These are phyloP conservation scores for Vicia faba DNA, from an alignment of 306 rosid genomes.

Conservation along the genomic window DNA sequence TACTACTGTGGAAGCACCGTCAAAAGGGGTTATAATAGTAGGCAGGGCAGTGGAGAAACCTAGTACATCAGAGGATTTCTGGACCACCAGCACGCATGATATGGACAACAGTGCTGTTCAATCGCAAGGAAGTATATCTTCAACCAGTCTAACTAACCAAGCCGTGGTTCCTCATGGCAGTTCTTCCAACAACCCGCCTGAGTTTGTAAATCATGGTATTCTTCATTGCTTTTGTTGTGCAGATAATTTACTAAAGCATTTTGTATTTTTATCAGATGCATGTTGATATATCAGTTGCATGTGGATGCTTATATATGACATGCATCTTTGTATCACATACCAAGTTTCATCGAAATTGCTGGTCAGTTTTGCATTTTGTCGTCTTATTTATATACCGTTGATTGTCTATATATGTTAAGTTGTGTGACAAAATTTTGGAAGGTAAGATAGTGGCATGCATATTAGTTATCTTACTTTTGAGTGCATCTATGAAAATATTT, in stretches of 20 bases:
- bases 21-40: conserved; percentile 41
- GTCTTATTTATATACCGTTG: conserved; percentile 1
- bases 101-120: conserved; percentile 90
- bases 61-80: conserved; percentile 72
- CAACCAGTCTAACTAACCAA: conserved; percentile 73
- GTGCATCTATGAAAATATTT: conserved; percentile 9
- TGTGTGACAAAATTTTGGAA: neutral
- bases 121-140: conserved; percentile 90
- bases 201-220: conserved; percentile 81
- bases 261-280: neutral
- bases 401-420: neutral
- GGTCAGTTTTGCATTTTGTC: conserved; percentile 3
- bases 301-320: neutral
- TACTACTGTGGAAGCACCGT: conserved; percentile 45
- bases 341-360: conserved; percentile 9
- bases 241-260: conserved; percentile 19
- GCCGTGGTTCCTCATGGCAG: conserved; percentile 56
- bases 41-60: conserved; percentile 49
- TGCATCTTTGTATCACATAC: neutral
- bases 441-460: neutral
- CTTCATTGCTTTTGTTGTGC: conserved; percentile 29
- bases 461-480: conserved; percentile 31
- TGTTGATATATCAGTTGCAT: no score
- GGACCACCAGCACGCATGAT: conserved; percentile 93
- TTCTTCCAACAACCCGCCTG: conserved; percentile 56